A percentile compares a stretch with the other conserved stretches of the same genome.
These are phyloP conservation scores for Takashimella tepidaria DNA, from an alignment of 1,284 basidiomycete genomes.

Conservation along the genomic window DNA sequence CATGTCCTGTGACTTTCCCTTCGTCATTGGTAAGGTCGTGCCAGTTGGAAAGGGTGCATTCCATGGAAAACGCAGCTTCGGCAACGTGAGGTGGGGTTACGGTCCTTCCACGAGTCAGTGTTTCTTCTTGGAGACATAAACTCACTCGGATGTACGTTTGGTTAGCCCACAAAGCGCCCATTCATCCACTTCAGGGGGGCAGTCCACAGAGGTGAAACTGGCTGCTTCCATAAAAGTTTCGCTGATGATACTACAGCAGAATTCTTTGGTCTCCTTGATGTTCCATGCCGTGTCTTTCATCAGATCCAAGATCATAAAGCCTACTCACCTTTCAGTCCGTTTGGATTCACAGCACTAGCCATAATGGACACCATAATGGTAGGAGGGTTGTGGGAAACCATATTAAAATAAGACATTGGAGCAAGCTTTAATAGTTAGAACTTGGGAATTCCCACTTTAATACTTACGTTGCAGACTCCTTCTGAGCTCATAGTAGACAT, in stretches of 20 bases:
- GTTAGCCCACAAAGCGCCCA: slow-evolving; percentile 71
- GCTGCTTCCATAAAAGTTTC: slow-evolving; percentile 68
- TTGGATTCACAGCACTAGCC: slow-evolving; percentile 40
- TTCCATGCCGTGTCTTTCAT: slow-evolving; percentile 64
- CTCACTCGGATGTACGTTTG: slow-evolving; percentile 56
- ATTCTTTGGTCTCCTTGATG: slow-evolving; percentile 62
- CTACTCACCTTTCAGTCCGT: slow-evolving; percentile 30
- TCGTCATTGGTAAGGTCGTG: slow-evolving; percentile 54
- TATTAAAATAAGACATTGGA: slow-evolving; percentile 44
- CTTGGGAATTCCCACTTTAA: neutral
- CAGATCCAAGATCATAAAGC: slow-evolving; percentile 34
- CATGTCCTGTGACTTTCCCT: slow-evolving; percentile 53
- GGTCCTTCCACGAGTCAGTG: slow-evolving; percentile 19
- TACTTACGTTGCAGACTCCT: slow-evolving; percentile 59
- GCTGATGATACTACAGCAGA: slow-evolving; percentile 70
- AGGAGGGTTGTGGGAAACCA: slow-evolving; percentile 58
- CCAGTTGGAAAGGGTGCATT: slow-evolving; percentile 62
- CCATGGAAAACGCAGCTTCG: slow-evolving; percentile 66
- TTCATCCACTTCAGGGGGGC: slow-evolving; percentile 62
- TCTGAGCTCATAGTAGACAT: slow-evolving; percentile 60
- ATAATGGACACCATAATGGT: slow-evolving; percentile 56
- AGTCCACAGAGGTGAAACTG: slow-evolving; percentile 63
- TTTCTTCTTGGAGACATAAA: slow-evolving; percentile 9
- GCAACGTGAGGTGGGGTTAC: slow-evolving; percentile 64
- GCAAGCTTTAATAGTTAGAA: slow-evolving; percentile 40